phyloP scores from a whole-genome alignment of 805 yeast species.

The Kluyveromyces nonfermentans region DNA sequence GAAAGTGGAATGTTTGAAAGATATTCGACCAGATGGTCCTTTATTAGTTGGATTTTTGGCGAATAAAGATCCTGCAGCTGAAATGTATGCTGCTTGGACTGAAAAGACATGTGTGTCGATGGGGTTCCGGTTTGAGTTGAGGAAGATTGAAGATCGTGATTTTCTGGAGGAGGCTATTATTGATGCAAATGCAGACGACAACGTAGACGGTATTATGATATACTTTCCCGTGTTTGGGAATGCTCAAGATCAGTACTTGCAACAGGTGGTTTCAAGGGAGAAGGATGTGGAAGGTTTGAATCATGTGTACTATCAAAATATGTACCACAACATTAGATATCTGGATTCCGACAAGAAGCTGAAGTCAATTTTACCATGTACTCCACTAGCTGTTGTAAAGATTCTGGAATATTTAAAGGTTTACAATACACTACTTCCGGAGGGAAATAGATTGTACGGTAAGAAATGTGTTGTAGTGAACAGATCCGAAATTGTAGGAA shows the following conservation, averaged over 20 bases:
- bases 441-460: conserved; percentile 90
- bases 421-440: conserved; percentile 70
- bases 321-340: conserved; percentile 87
- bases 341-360: conserved; percentile 55
- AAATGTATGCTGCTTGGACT: conserved; percentile 94
- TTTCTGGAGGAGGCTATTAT: conserved; percentile 76
- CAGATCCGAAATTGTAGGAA: conserved; percentile 93
- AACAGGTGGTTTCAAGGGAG: conserved; percentile 82
- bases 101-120: conserved; percentile 77
- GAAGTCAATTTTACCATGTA: conserved; percentile 91
- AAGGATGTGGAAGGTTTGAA: conserved; percentile 96
- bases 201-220: conserved; percentile 87
- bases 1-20: conserved; percentile 40
- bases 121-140: conserved; percentile 77
- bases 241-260: conserved; percentile 89
- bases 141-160: conserved; percentile 62
- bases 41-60: conserved; percentile 86
- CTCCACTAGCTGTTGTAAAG: conserved; percentile 92
- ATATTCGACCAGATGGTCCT: conserved; percentile 41
- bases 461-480: conserved; percentile 86
- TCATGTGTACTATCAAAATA: conserved; percentile 82
- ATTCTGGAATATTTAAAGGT: conserved; percentile 83
- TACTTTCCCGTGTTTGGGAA: conserved; percentile 97
- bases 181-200: conserved; percentile 67
- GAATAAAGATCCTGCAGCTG: conserved; percentile 89